Evolutionary conservation across 2,329 filamentous ascomycete species (phyloP), one percentile per base, ranked within the genome.

Genomic region (Colletotrichum incanum): DNA sequence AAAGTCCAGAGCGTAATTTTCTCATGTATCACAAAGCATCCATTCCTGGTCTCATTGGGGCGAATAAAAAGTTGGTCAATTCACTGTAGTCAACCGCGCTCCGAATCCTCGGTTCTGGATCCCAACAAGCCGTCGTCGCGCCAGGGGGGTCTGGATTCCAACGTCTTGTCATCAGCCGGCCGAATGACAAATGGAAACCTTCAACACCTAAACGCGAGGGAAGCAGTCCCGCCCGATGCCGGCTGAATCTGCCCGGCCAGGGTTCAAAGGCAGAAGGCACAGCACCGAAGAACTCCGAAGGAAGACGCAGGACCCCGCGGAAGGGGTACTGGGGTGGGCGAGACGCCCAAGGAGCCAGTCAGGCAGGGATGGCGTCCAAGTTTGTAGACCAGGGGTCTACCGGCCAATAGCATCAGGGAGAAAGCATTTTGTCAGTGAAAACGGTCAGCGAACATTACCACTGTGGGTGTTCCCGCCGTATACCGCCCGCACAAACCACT

Each of bases 361-460:
- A 8, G 49, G 55, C 41, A 67, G 43, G 63, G 63, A 23, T 59
- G 47, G n/a, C 54, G 37, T 28, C 41, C 63, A 31, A 54, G 28
- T 18, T 7, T 11, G 7, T 41, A 23, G 20, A 18, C 3, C 50
- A n/a, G 28, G 50, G 23, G 63, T 39, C 12, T 14, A n/a, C 16
- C 14, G 37, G 47, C 69, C 69, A 72, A 72, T 72, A 5, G 31
- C 20, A 47, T 43, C 4, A 20, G n/a, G 18, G n/a, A 37, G 26
- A 72, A 65, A 67, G 56, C 56, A 28, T 50, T 64, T 68, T 63
- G 68, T 71, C 64, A 68, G 47, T 67, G 23, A 61, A 55, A 14
- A 60, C 41, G 65, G 59, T 65, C 65, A 72, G 65, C 50, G 39
- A 11, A 45, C 14, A 23, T 47, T 56, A 26, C 54, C 67, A 71